Percentiles rank a stretch among this genome's conserved stretches.
Evolutionary conservation across 345 rosid genomes (phyloP).

Genomic region (Populus ilicifolia): DNA sequence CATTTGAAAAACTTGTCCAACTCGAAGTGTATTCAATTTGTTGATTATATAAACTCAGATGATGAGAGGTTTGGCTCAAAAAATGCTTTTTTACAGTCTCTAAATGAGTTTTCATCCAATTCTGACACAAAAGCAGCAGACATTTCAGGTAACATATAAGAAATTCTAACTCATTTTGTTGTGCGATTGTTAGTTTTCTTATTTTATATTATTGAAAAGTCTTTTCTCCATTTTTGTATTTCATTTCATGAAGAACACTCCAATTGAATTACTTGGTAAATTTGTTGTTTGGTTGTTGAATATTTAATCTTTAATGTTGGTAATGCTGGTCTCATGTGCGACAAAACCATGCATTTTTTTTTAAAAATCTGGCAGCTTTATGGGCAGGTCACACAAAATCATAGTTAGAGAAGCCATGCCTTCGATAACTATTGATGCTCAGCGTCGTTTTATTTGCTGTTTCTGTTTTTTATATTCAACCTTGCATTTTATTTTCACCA

Average conservation of each 20-base stretch:
- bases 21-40: constrained; percentile 37
- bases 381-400: neutral
- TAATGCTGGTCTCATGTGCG: constrained; percentile 6
- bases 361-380: too few relatives aligned
- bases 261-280: neutral
- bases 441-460: neutral
- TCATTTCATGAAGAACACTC: neutral
- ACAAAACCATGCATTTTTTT: neutral
- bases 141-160: constrained; percentile 44
- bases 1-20: constrained; percentile 45
- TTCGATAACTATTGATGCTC: neutral
- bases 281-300: neutral
- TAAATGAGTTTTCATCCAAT: constrained; percentile 50
- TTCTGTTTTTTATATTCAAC: neutral
- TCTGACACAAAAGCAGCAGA: constrained; percentile 49
- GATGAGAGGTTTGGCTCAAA: constrained; percentile 56
- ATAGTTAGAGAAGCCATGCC: neutral
- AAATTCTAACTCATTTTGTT: neutral
- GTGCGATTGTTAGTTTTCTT: neutral
- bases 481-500: constrained; percentile 7
- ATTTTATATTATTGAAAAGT: neutral
- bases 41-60: constrained; percentile 48
- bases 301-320: too few relatives aligned
- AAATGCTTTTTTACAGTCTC: constrained; percentile 47
- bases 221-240: neutral